These are phyloP conservation scores for Pouteria campechiana DNA, from an alignment of 179 eudicot genomes.

Conservation along the genomic window DNA sequence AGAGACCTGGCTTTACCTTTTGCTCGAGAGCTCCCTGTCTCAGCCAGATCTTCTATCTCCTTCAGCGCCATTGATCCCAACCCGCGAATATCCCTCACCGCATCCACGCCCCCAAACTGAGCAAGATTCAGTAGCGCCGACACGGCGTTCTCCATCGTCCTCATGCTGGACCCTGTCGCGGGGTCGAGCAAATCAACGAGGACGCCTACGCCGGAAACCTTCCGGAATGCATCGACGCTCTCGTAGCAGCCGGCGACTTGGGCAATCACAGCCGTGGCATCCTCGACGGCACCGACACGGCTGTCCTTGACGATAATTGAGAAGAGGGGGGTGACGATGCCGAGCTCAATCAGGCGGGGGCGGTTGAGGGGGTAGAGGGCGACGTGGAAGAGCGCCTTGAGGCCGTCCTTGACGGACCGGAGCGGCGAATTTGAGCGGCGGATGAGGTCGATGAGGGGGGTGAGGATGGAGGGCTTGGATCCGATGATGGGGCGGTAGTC, in stretches of 20 bases:
- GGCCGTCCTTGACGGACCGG: conserved; percentile 46
- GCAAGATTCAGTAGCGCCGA: conserved; percentile 59
- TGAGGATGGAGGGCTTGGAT: conserved; percentile 56
- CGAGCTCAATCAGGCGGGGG: conserved; percentile 36
- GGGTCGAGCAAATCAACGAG: conserved; percentile 56
- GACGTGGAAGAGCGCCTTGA: conserved; percentile 64
- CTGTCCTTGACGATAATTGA: conserved; percentile 46
- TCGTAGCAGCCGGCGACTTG: conserved; percentile 59
- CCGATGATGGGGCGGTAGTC: conserved; percentile 50
- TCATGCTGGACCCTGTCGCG: conserved; percentile 30
- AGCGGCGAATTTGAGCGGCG: conserved; percentile 23
- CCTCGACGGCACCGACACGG: conserved; percentile 56
- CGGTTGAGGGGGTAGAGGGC: conserved; percentile 44
- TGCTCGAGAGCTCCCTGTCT: conserved; percentile 55
- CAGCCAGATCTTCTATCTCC: conserved; percentile 45
- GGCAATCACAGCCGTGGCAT: conserved; percentile 72
- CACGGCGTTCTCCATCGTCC: conserved; percentile 66
- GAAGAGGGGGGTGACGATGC: conserved; percentile 42
- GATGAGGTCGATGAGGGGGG: conserved; percentile 48
- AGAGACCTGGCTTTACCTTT: conserved; percentile 31
- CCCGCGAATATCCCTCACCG: conserved; percentile 28
- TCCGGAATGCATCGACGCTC: conserved; percentile 27
- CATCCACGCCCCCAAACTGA: conserved; percentile 38
- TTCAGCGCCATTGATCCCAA: conserved; percentile 25
- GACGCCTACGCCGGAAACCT: conserved; percentile 44